phyloP scores from a whole-genome alignment of 192 early-diverging fungal species.

The Coemansia sp. region DNA sequence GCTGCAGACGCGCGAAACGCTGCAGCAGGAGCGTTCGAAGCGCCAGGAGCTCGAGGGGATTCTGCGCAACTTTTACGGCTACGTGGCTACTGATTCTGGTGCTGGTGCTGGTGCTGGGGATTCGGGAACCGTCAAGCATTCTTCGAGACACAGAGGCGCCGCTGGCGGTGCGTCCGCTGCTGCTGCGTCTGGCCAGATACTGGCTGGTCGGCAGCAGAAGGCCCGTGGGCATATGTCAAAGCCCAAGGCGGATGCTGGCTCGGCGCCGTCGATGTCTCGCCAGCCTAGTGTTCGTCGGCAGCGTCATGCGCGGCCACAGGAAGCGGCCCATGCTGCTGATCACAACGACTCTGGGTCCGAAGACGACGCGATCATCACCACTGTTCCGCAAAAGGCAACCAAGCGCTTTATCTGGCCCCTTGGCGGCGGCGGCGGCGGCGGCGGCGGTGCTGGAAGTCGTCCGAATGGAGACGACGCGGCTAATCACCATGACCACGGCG shows the following conservation, averaged over 20 bases:
- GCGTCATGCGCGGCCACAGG: constrained; percentile 22
- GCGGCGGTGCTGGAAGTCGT: constrained; percentile 4
- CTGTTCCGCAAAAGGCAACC: constrained; percentile 46
- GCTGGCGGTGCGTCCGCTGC: neutral
- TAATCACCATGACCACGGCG: neutral
- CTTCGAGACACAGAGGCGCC: neutral
- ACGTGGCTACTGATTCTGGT: constrained; percentile 11
- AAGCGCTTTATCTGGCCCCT: constrained; percentile 55
- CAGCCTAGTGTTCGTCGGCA: constrained; percentile 35
- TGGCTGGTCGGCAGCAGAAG: constrained; percentile 4
- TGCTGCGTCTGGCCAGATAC: neutral
- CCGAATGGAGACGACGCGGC: constrained; percentile 7
- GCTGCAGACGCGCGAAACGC: constrained; percentile 32
- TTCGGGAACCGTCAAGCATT: neutral
- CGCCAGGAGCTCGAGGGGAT: constrained; percentile 30
- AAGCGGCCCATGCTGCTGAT: constrained; percentile 8
- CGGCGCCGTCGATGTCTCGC: constrained; percentile 12
- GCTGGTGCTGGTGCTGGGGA: neutral
- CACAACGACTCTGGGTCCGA: constrained; percentile 45
- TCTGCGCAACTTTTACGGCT: constrained; percentile 42
- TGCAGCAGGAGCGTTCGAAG: constrained; percentile 44
- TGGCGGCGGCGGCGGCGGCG: constrained; percentile 30
- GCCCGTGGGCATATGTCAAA: constrained; percentile 9
- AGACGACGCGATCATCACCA: constrained; percentile 49
- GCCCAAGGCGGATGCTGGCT: neutral